Evolutionary conservation across 257 asterid species (phyloP).

Genomic region (Henckelia pumila): DNA sequence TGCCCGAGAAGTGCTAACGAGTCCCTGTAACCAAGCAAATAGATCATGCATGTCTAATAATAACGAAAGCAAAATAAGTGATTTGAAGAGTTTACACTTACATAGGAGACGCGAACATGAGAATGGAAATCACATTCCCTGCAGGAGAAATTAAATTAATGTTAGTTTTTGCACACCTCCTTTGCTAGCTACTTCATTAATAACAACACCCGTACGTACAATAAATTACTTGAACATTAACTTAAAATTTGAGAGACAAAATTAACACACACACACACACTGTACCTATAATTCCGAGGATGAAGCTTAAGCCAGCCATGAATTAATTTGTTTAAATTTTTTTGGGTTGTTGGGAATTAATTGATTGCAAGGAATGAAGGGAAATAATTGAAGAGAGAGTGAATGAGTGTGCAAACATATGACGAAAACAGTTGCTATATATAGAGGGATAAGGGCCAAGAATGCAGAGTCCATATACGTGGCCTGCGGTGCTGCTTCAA

Average conservation of each 20-base stretch:
- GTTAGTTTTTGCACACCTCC: no score
- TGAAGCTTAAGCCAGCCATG: conserved; percentile 43
- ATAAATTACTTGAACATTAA: no score
- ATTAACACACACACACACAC: no score
- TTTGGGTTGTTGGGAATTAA: not conserved
- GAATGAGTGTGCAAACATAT: not conserved
- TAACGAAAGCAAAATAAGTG: no score
- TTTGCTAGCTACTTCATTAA: no score
- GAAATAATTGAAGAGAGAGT: not conserved
- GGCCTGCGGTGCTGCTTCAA: not conserved
- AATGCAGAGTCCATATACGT: not conserved
- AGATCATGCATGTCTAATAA: no score
- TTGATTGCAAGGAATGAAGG: not conserved
- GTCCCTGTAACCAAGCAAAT: no score
- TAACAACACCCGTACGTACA: no score
- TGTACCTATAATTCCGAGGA: conserved; percentile 52
- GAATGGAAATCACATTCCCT: conserved; percentile 52
- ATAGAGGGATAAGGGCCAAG: not conserved
- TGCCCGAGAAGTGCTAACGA: no score
- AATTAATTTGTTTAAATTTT: no score
- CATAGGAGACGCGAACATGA: conserved; percentile 59
- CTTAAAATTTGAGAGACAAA: no score
- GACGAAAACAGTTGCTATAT: not conserved
- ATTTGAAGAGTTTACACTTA: conserved; percentile 15
- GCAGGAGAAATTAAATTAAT: conserved; percentile 24